phyloP scores from a whole-genome alignment of 768 basidiomycete genomes.

The Termitomyces sp. region DNA sequence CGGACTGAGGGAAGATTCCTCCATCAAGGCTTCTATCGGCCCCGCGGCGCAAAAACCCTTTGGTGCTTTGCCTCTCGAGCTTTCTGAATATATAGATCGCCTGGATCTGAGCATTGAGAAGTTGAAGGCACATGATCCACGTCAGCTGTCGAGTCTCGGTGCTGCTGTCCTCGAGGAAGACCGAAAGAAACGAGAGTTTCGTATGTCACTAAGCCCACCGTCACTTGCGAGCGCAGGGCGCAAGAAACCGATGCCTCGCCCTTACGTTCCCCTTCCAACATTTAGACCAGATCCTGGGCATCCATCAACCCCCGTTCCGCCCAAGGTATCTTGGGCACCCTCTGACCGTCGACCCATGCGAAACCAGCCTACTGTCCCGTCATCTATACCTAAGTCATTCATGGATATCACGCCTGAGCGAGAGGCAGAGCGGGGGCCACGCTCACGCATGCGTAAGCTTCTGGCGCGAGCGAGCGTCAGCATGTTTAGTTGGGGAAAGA shows the following conservation, averaged over 20 bases:
- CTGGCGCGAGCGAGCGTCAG: constrained; percentile 17
- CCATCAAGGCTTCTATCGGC: background rate
- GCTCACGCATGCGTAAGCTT: constrained; percentile 16
- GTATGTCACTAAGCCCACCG: constrained; percentile 9
- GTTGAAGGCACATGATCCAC: constrained; percentile 27
- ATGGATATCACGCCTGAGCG: constrained; percentile 35
- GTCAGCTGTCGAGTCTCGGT: constrained; percentile 15
- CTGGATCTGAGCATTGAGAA: constrained; percentile 31
- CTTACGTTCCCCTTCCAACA: constrained; percentile 6
- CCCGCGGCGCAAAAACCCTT: constrained; percentile 1
- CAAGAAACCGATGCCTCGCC: constrained; percentile 13
- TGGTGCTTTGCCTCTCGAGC: constrained; percentile 13
- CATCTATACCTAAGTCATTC: constrained; percentile 27
- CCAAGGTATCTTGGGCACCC: constrained; percentile 7
- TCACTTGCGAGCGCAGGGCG: constrained; percentile 20
- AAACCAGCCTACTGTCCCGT: constrained; percentile 5
- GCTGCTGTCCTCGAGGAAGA: background rate
- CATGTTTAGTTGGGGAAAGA: constrained; percentile 20
- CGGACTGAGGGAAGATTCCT: background rate
- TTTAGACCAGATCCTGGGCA: background rate
- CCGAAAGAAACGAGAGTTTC: constrained; percentile 3
- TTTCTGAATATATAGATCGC: constrained; percentile 28
- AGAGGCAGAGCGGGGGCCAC: constrained; percentile 1
- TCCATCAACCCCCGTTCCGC: background rate
- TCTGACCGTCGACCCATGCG: constrained; percentile 13